Evolutionary conservation across 495 filamentous ascomycete genomes (phyloP).

Genomic region (Podospora sp.): DNA sequence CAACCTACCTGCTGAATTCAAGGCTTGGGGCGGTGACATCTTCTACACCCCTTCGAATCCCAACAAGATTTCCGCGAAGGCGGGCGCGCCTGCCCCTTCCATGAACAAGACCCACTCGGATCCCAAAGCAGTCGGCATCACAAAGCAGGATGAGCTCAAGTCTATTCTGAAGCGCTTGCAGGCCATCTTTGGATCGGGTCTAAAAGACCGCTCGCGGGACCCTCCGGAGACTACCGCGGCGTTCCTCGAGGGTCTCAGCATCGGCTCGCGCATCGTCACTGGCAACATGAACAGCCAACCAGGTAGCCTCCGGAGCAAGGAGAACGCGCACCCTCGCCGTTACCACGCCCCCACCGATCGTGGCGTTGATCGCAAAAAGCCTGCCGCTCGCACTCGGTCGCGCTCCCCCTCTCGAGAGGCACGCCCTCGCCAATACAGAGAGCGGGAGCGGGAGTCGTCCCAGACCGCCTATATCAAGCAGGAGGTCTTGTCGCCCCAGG

Average conservation of each 20-base stretch:
- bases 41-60: no score
- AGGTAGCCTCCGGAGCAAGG: not conserved
- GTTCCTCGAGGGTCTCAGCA: not conserved
- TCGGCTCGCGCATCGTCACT: not conserved
- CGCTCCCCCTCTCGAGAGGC: not conserved
- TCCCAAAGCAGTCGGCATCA: not conserved
- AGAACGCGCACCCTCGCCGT: not conserved
- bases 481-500: not conserved
- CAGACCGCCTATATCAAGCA: not conserved
- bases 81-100: not conserved
- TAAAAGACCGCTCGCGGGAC: not conserved
- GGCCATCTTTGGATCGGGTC: not conserved
- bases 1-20: no score
- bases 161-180: not conserved
- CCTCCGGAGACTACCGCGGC: not conserved
- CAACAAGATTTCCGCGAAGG: not conserved
- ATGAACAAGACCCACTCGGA: not conserved
- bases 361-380: not conserved
- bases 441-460: not conserved
- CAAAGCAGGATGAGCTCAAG: not conserved
- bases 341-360: no score
- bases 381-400: not conserved
- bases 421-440: not conserved
- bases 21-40: no score
- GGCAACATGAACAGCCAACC: not conserved